A percentile compares a stretch with the other conserved stretches of the same genome.
Conservation (phyloP, 305 asterid genomes). For the Striga hermonthica region DNA sequence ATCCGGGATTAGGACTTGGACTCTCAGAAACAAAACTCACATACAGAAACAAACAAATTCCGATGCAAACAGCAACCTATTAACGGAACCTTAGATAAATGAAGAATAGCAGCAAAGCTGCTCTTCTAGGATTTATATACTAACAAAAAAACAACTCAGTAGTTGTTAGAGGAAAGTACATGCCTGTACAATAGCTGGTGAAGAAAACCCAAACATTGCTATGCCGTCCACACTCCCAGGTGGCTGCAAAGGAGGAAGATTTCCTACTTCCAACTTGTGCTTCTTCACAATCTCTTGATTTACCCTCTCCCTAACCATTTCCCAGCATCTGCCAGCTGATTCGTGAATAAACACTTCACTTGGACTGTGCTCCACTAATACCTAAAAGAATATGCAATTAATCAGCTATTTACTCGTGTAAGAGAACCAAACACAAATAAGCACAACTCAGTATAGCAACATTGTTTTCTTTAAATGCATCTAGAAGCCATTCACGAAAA, state of each 20-base stretch:
- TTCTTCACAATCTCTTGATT: constrained; percentile 77
- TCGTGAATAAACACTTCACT: constrained; percentile 75
- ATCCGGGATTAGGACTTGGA: no score
- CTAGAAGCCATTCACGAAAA: background rate
- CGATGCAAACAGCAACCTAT: no score
- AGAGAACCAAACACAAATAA: background rate
- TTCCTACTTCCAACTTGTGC: constrained; percentile 64
- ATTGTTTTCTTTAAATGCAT: background rate
- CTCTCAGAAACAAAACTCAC: no score
- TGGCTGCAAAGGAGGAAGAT: constrained; percentile 95
- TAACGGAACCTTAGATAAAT: no score
- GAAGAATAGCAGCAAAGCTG: no score
- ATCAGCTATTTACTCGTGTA: background rate
- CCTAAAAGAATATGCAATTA: constrained; percentile 42
- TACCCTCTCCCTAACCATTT: constrained; percentile 87
- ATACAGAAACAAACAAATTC: no score
- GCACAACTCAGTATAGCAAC: background rate
- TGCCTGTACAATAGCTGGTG: constrained; percentile 88
- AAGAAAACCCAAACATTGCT: constrained; percentile 96
- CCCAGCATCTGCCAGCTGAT: constrained; percentile 89
- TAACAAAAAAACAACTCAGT: background rate
- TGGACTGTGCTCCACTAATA: constrained; percentile 67
- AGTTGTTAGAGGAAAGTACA: constrained; percentile 20
- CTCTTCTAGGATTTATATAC: constrained; percentile 11
- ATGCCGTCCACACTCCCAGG: constrained; percentile 96